Evolutionary conservation across 305 asterid species (phyloP).

Genomic region (Lippia alba): DNA sequence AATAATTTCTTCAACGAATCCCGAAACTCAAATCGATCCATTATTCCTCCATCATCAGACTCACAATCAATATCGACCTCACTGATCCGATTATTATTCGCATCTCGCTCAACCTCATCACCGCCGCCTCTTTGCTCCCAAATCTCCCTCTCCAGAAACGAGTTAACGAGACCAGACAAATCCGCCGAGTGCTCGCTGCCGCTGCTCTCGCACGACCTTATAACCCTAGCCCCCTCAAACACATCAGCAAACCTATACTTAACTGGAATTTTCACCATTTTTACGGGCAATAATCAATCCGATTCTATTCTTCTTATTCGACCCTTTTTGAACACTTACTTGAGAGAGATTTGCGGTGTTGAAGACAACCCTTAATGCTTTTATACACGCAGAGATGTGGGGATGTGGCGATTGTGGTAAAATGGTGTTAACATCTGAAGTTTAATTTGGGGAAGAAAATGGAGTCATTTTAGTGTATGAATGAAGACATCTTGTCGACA

Average conservation of each 20-base stretch:
- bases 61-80: conserved; percentile 21
- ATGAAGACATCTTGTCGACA: conserved; percentile 44
- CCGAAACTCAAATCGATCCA: conserved; percentile 37
- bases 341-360: conserved; percentile 25
- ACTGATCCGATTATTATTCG: conserved; percentile 1
- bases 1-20: conserved; percentile 51
- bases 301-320: background rate
- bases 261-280: conserved; percentile 55
- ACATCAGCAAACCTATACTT: conserved; percentile 66
- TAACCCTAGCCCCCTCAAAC: conserved; percentile 60
- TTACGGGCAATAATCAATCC: background rate
- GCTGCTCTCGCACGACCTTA: conserved; percentile 70
- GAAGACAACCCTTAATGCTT: conserved; percentile 23
- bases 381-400: conserved; percentile 29
- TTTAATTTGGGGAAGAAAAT: conserved; percentile 24
- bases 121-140: conserved; percentile 28
- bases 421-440: conserved; percentile 37
- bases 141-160: conserved; percentile 63
- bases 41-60: conserved; percentile 13
- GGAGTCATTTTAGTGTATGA: conserved; percentile 40
- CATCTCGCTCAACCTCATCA: conserved; percentile 24
- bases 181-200: conserved; percentile 88
- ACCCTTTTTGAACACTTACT: background rate
- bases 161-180: conserved; percentile 70
- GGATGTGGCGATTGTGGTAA: conserved; percentile 40